These are phyloP conservation scores for Luffa acutangula DNA, from an alignment of 306 rosid species.

Conservation along the genomic window DNA sequence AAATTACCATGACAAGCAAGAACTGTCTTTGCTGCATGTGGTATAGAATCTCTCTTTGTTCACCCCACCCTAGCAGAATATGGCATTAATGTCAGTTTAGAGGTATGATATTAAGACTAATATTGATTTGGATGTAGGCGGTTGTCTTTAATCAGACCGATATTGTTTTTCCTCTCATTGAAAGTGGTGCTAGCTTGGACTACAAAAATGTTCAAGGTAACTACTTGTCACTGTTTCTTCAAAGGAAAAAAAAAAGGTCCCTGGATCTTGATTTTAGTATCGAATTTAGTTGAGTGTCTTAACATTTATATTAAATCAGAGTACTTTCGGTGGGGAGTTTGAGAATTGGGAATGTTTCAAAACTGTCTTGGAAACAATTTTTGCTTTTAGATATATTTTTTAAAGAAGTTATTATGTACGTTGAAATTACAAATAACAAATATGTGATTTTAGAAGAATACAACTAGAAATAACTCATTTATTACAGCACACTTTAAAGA, in stretches of 20 bases:
- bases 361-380: too few species aligned
- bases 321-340: too few species aligned
- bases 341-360: too few species aligned
- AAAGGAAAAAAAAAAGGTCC: neutral
- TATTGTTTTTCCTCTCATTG: constrained; percentile 84
- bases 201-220: constrained; percentile 93
- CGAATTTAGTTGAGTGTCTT: neutral
- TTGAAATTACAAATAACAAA: neutral
- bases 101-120: constrained; percentile 11
- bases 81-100: neutral
- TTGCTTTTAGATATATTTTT: too few species aligned
- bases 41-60: constrained; percentile 33
- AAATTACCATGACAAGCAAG: constrained; percentile 90
- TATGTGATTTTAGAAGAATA: neutral
- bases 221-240: neutral
- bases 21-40: constrained; percentile 82
- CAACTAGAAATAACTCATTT: neutral
- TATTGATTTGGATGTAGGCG: constrained; percentile 44
- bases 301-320: neutral
- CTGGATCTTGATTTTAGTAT: neutral
- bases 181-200: constrained; percentile 73
- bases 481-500: neutral
- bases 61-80: neutral
- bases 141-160: constrained; percentile 92
- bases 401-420: too few species aligned